phyloP scores from a whole-genome alignment of 2,329 filamentous ascomycete genomes.

The Exserohilum turcica region DNA sequence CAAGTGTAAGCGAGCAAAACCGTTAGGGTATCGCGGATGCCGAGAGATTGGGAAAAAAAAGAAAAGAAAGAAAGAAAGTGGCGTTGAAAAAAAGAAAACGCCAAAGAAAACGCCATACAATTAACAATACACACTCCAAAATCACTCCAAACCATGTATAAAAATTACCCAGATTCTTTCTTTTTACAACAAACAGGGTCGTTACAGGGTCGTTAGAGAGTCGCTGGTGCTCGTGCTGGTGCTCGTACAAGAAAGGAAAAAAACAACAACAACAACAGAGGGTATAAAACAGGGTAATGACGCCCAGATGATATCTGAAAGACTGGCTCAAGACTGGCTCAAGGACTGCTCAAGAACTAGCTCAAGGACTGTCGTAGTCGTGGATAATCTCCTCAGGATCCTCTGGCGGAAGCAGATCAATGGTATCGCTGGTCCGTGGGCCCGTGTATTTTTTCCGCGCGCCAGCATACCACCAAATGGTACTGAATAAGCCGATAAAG shows the following conservation, averaged over 20 bases:
- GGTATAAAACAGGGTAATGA: neutral
- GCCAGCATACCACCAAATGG: constrained; percentile 53
- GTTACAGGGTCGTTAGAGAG: neutral
- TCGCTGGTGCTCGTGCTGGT: neutral
- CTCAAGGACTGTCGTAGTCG: constrained; percentile 39
- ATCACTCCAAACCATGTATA: too few species aligned
- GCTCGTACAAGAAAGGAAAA: neutral
- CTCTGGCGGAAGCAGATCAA: constrained; percentile 50
- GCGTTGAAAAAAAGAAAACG: too few species aligned
- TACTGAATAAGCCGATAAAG: constrained; percentile 56
- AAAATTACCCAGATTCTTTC: too few species aligned
- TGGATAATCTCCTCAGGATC: constrained; percentile 48
- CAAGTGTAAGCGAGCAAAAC: too few species aligned
- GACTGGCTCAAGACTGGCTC: neutral
- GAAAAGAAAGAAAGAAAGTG: too few species aligned
- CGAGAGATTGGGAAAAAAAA: too few species aligned
- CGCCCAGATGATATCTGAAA: neutral
- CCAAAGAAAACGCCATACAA: too few species aligned
- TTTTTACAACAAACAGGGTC: neutral
- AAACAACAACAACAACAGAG: too few species aligned
- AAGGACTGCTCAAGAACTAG: neutral
- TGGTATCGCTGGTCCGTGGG: constrained; percentile 61
- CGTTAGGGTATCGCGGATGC: too few species aligned
- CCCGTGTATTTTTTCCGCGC: constrained; percentile 60
- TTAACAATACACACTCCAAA: too few species aligned